Base-by-base conservation (phyloP, 208 protist genomes). In the Trypanosoma lewisi region DNA sequence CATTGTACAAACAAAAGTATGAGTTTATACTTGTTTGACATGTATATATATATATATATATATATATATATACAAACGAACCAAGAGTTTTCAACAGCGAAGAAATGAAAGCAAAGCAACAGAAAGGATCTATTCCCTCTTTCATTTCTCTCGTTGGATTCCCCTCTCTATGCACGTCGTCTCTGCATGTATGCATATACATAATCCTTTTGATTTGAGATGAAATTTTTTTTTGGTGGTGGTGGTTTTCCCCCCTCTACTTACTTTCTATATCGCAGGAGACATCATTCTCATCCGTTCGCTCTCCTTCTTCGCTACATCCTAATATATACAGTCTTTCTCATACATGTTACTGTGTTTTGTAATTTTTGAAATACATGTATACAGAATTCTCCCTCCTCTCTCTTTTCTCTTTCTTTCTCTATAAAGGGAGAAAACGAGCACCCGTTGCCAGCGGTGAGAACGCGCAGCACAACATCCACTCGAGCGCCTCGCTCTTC, bases 381-480 rank as follows among this genome's bases (percentile, higher is more conserved):
- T 30, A 42, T 58, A 17, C 21, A 4, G 17, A 30, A 36, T 45
- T 9, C 7, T 28, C 45, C 12, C 17, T 41, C 21, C 19, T 58
- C 33, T 33, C 21, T 59, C 37, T 39, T 30, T 53, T 9, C 48
- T 19, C 56, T 12, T 45, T 4, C 47, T 28, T 27, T 17, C 23
- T 48, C 67, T 85, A 95, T 19, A 89, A 36, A 1, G 81, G 80
- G 1, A 73, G 66, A 4, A 93, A 48, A 11, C 81, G 65, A 0
- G 70, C 76, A 3, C 89, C 86, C 2, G 83, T 82, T 14, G 73
- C 79, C 0, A 93, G 69, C 0, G 86, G 84, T 1, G 89, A 91
- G 63, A 95, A 95, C 71, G 83, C 80, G 49, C 86, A 89, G 58
- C 82, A 89, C 62, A 90, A 28, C 60, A 70, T 84, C 89, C 89